Conservation (phyloP, 2,329 filamentous ascomycete species). For the Sclerotinia trifoliorum region DNA sequence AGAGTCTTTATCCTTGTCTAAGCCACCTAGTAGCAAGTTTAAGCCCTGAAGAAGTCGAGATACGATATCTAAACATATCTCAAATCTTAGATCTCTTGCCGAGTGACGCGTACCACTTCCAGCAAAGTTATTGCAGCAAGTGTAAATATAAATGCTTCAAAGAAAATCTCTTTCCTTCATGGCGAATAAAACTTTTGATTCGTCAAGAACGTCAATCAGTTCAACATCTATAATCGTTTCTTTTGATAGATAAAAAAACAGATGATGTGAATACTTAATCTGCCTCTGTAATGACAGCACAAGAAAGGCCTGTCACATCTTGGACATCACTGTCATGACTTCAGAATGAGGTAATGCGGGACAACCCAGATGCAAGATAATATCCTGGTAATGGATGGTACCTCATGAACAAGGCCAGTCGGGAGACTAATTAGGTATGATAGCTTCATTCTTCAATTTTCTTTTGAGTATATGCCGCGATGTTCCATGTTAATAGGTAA, state of each 20-base stretch:
- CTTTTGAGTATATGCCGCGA: background rate
- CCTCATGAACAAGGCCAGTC: background rate
- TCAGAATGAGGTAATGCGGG: background rate
- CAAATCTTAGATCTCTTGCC: background rate
- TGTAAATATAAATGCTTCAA: background rate
- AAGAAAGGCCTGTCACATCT: background rate
- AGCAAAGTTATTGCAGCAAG: background rate
- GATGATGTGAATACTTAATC: background rate
- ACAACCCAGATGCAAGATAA: no score
- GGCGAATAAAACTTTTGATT: background rate
- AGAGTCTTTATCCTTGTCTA: background rate
- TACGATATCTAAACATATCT: background rate
- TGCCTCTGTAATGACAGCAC: background rate
- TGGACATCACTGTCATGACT: background rate
- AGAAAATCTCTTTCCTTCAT: background rate
- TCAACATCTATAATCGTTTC: background rate
- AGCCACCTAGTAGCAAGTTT: no score
- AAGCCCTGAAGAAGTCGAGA: background rate
- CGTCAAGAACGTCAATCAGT: background rate
- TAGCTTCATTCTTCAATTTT: background rate
- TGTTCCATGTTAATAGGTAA: background rate
- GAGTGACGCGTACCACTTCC: background rate
- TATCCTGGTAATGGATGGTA: background rate
- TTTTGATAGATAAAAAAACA: background rate
- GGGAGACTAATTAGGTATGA: background rate